phyloP scores from a whole-genome alignment of 2,329 filamentous ascomycete species.

The Fusarium camptoceras region DNA sequence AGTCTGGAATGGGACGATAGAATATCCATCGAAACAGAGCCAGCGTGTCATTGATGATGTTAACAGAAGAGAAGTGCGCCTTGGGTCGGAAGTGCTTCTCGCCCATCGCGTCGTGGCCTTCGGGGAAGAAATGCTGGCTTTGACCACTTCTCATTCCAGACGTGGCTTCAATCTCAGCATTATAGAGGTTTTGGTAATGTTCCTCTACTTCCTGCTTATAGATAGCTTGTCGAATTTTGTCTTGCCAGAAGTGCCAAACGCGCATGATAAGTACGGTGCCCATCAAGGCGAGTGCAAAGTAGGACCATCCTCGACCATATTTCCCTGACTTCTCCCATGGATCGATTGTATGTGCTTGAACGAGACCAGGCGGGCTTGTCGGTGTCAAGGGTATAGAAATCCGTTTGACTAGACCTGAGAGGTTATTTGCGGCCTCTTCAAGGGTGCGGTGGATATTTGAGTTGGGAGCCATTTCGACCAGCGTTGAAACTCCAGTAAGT shows the following conservation, averaged over 20 bases:
- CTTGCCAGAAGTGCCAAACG: conserved; percentile 90
- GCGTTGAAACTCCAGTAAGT: conserved; percentile 41
- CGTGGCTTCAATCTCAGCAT: conserved; percentile 60
- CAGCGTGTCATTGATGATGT: conserved; percentile 79
- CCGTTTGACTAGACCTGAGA: conserved; percentile 61
- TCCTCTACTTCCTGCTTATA: conserved; percentile 85
- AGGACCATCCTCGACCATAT: conserved; percentile 89
- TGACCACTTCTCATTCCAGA: conserved; percentile 61
- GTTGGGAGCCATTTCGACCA: conserved; percentile 57
- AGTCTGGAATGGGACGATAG: conserved; percentile 84
- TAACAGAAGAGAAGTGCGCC: conserved; percentile 80
- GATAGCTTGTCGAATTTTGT: conserved; percentile 89
- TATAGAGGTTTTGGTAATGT: conserved; percentile 68
- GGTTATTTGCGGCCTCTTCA: conserved; percentile 50
- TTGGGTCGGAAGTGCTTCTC: conserved; percentile 70
- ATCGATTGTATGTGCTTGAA: conserved; percentile 75
- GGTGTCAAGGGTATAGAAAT: conserved; percentile 71
- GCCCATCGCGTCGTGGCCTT: conserved; percentile 65
- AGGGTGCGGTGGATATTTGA: conserved; percentile 49
- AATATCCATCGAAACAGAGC: conserved; percentile 90
- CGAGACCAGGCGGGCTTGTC: conserved; percentile 69
- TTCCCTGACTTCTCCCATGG: conserved; percentile 86
- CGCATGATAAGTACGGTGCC: conserved; percentile 75
- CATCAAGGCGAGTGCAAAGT: conserved; percentile 82
- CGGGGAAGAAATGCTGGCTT: conserved; percentile 80